These are phyloP conservation scores for Botrytis fragariae DNA, from an alignment of 2,329 filamentous ascomycete genomes.

Conservation along the genomic window DNA sequence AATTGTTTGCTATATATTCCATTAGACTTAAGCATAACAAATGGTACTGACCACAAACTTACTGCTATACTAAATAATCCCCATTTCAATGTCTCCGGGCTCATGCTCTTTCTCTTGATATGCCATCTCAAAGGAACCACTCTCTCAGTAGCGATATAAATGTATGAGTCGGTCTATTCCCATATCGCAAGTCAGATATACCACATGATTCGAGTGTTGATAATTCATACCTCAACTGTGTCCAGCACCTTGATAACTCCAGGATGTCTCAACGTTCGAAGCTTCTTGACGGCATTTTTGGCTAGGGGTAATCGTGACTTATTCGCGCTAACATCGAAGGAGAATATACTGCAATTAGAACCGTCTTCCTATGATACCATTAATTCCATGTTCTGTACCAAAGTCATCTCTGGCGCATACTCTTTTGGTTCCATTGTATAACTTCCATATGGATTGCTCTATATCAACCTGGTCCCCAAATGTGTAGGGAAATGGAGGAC, in stretches of 20 bases:
- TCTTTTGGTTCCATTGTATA: constrained; percentile 90
- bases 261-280: constrained; percentile 88
- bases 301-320: constrained; percentile 80
- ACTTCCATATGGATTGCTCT: constrained; percentile 92
- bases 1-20: constrained; percentile 65
- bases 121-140: constrained; percentile 86
- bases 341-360: constrained; percentile 93
- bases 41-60: constrained; percentile 34
- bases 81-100: constrained; percentile 95
- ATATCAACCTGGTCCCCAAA: constrained; percentile 92
- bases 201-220: not conserved
- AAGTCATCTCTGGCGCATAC: constrained; percentile 45
- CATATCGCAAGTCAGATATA: constrained; percentile 29
- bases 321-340: constrained; percentile 83
- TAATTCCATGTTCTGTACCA: constrained; percentile 23
- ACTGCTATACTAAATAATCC: constrained; percentile 83
- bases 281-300: constrained; percentile 89
- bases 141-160: constrained; percentile 94
- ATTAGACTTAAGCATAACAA: constrained; percentile 5
- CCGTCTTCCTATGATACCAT: constrained; percentile 70
- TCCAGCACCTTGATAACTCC: constrained; percentile 93
- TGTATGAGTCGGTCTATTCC: constrained; percentile 79
- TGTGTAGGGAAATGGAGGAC: constrained; percentile 85
- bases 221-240: constrained; percentile 73
- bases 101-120: constrained; percentile 81